Base-by-base conservation (phyloP, 2,329 filamentous ascomycete species). In the Plectosphaerella cucumerina region DNA sequence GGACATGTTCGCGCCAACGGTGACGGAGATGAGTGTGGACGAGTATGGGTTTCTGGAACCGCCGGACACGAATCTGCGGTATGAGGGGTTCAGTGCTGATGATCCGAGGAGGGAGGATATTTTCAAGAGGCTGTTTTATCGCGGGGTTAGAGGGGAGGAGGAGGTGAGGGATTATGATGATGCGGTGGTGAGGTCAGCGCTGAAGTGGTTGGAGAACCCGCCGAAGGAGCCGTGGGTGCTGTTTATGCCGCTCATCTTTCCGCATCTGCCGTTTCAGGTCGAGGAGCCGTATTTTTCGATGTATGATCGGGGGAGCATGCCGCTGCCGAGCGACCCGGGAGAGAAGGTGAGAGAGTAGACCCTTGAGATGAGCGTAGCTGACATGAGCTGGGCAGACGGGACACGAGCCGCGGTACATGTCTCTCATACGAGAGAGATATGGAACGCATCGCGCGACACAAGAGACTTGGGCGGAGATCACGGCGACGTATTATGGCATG, bases 401-500 rank as follows among this genome's bases (percentile, higher is more conserved):
- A 0, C 68, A 75, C 39, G 70, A 73, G 46, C 70, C 72, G 0
- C 59, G 64, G 5, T 76, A 73, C 53, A 71, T 75, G 67, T 59
- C 65, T 41, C 55, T 59, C 0, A 72, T 70, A 46, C 62, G 70
- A 2, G 61, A 66, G 18, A 60, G 59, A 0, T 73, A 74, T 42
- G 70, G 69, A 1, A 73, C 70, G 0, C 55, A 61, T 5, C 60
- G 70, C 0, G 71, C 72, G 0, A 75, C 70, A 0, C 56, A 60
- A 3, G 71, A 72, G 35, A 65, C 71, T 12, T 75, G 71, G 72
- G 58, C 53, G 15, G 73, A 76, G 54, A 63, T 77, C 21, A 70
- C 63, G 33, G 72, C 70, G 0, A 75, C 70, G 0, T 75, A 76
- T 51, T 73, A 71, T 49, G 73, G 74, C 15, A 77, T 76, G 72